Evolutionary conservation across 345 rosid genomes (phyloP).

Genomic region (Eucalyptus regnans): DNA sequence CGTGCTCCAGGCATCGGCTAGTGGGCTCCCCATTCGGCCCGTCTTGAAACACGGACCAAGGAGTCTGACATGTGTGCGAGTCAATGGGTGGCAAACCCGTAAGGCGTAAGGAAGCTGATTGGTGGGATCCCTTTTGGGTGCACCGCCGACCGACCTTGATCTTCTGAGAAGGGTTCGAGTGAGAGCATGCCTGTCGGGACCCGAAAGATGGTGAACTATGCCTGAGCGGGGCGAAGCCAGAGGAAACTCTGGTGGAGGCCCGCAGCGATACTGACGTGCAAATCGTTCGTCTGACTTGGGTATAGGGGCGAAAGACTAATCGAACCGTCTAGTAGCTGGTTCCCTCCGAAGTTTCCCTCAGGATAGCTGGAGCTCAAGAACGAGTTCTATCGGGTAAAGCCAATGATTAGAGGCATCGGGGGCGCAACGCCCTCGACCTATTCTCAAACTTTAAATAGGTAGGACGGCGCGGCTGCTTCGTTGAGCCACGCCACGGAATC

Average conservation of each 20-base stretch:
- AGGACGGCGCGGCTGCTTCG: background rate
- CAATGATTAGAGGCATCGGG: background rate
- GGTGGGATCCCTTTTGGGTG: too few species aligned
- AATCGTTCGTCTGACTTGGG: constrained; percentile 45
- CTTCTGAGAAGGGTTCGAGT: too few species aligned
- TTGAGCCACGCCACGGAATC: background rate
- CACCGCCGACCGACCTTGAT: too few species aligned
- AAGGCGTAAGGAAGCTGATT: too few species aligned
- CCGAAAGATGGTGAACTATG: background rate
- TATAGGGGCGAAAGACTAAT: constrained; percentile 63
- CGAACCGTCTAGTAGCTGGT: constrained; percentile 48
- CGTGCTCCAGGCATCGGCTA: too few species aligned
- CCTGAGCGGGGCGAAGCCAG: background rate
- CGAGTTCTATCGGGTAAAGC: background rate
- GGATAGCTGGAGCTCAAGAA: background rate
- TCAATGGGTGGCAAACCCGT: too few species aligned
- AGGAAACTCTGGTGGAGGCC: background rate
- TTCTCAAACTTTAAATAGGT: background rate
- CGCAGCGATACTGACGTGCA: constrained; percentile 11
- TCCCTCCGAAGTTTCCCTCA: constrained; percentile 4
- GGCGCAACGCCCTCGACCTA: background rate
- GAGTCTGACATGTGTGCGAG: background rate
- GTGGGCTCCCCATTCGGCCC: constrained; percentile 14
- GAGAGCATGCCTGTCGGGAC: too few species aligned
- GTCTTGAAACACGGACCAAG: constrained; percentile 43